phyloP scores from a whole-genome alignment of 306 rosid genomes.

The Betula pendula region DNA sequence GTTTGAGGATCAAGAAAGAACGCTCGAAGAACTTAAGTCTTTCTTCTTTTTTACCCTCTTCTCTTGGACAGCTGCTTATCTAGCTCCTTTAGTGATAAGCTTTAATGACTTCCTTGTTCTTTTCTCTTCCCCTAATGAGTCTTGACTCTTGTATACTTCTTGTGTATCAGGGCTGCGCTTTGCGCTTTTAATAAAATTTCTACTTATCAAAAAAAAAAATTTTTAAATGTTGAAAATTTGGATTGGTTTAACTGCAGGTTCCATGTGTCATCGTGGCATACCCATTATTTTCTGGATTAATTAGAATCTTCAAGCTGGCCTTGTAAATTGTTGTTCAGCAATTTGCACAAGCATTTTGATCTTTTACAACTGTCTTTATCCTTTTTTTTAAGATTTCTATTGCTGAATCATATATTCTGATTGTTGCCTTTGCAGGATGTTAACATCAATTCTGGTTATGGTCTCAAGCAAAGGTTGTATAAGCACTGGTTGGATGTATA shows the following conservation, averaged over 20 bases:
- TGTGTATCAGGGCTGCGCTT: no score
- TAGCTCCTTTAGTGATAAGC: no score
- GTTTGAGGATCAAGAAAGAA: no score
- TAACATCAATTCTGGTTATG: conserved; percentile 35
- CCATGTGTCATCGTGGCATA: neutral
- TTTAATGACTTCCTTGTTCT: no score
- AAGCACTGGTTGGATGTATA: conserved; percentile 78
- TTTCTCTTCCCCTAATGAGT: no score
- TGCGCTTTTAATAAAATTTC: no score
- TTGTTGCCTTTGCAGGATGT: conserved; percentile 47
- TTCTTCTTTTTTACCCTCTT: no score
- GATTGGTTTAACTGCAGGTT: neutral
- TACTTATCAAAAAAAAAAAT: no score
- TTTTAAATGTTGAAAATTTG: neutral
- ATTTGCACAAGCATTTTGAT: neutral
- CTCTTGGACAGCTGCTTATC: no score
- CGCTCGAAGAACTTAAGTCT: no score
- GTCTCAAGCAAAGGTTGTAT: conserved; percentile 57
- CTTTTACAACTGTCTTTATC: conserved; percentile 4
- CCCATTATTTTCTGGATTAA: neutral
- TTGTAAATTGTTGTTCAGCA: neutral
- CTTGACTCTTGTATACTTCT: no score
- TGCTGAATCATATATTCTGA: neutral
- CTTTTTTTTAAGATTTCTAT: conserved; percentile 16
- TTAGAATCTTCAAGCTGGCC: neutral